Percentiles rank a stretch among this genome's conserved stretches.
Conservation (phyloP, 371 early-diverging fungal genomes). For the Globomyces sp. region DNA sequence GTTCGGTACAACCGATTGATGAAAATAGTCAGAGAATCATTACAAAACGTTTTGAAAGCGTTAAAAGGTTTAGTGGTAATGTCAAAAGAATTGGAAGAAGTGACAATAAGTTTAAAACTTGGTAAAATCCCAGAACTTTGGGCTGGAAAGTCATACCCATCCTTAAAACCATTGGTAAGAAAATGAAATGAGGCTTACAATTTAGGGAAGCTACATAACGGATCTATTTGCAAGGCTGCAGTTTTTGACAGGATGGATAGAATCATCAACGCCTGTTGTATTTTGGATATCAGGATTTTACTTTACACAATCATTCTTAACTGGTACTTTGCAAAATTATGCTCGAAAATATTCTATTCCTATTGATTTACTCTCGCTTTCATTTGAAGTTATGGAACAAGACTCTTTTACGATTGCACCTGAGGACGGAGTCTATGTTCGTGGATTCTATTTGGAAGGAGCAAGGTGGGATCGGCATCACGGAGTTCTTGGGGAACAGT, state of each 20-base stretch:
- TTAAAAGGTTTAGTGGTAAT: constrained; percentile 59
- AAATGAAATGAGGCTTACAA: not conserved
- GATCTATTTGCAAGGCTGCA: constrained; percentile 50
- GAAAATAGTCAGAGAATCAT: constrained; percentile 44
- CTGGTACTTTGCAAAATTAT: constrained; percentile 60
- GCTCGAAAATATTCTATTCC: constrained; percentile 57
- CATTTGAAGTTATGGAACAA: constrained; percentile 45
- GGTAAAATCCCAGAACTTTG: constrained; percentile 58
- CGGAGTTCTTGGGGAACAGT: constrained; percentile 45
- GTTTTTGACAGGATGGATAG: constrained; percentile 56
- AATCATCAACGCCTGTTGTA: constrained; percentile 45
- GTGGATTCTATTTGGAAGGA: constrained; percentile 57
- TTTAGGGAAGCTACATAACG: constrained; percentile 46
- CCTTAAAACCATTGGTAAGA: constrained; percentile 53
- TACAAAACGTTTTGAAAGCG: constrained; percentile 57
- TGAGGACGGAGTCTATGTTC: constrained; percentile 54
- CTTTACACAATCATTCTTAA: constrained; percentile 61
- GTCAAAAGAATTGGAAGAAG: constrained; percentile 60
- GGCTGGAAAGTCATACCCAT: constrained; percentile 56
- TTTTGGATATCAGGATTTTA: constrained; percentile 64
- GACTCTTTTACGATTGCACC: constrained; percentile 40
- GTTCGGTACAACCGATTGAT: constrained; percentile 56
- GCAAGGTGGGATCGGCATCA: constrained; percentile 49
- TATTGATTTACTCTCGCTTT: constrained; percentile 50
- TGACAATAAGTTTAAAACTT: constrained; percentile 43